Base-by-base conservation (phyloP, 768 basidiomycete genomes). In the Kwoniella bestiolae region DNA sequence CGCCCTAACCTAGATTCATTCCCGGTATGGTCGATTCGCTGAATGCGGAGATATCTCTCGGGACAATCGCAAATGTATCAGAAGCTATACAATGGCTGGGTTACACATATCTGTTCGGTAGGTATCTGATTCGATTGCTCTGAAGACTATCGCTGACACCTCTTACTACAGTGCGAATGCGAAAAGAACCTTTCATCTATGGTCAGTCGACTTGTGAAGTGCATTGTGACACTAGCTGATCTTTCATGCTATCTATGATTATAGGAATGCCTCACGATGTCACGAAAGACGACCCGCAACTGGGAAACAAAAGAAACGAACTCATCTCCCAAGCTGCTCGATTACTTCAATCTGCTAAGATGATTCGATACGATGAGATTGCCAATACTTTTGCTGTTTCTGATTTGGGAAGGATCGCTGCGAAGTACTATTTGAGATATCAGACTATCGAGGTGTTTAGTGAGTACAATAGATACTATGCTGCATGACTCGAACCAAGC, bases 81-180 rank as follows among this genome's bases (percentile, higher is more conserved):
- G 96, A 99, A 76, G 96, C 88, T 6, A 88, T 95, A 14, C 88
- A 88, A 68, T 99, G 96, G 96, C 83, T 99, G 45, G 92, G 94
- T 16, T 99, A 96, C 79, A 97, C 96, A 1, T 99, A 98, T 79
- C 86, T 98, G 31, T 93, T 91, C 76, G 79, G 78, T 79, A 21
- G 49, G 80, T 45, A 3, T 3, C 21, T n/a, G 31, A 8, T 26
- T 25, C 21, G 5, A 6, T 12, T 49, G n/a, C n/a, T 1, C 26
- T 5, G 25, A 8, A 65, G 26, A n/a, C 34, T 32, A 49, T 12
- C 34, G 6, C 34, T 50, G 23, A 50, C n/a, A 29, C 32, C 18
- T 21, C 5, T 38, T 3, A 21, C 11, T 29, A 44, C 57, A 80
- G 94, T 97, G 9, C 86, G 95, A 58, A 95, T 98, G 94, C 85